Base-by-base conservation (phyloP, 176 grass and related monocot species). In the Zea luxurians region DNA sequence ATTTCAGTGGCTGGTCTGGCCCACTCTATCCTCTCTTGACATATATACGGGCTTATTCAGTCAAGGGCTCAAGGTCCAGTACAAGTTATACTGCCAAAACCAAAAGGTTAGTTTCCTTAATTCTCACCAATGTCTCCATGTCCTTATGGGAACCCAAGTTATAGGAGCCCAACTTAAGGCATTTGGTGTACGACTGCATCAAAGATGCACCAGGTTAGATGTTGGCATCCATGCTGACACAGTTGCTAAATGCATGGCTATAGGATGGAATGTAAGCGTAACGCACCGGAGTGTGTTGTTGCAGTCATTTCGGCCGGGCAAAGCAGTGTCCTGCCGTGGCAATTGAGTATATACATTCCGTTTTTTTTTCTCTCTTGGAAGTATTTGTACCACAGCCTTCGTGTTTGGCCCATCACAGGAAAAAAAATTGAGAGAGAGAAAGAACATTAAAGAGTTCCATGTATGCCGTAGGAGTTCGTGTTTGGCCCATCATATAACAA, bases 121-220 rank as follows among this genome's bases (percentile, higher is more conserved):
- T 7, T 5, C 53, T 13, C 46, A 41, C 11, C 55, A 75, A 8
- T 34, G 46, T 47, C 46, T 63, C 46, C 58, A 64, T 71, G 55
- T 75, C 64, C 21, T 87, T 42, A 27, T 27, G 27, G 27, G 27
- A 11, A 64, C 45, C 91, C 94, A 84, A 97, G 76, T 94, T 94
- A 77, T 92, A 97, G 40, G 94, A 94, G 48, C 94, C 94, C 57
- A 97, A 84, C 37, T 97, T 97, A 59, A 97, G 86, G 80, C 94
- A 97, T 73, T 88, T 97, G 15, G 80, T 78, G 91, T 94, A 70
- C 91, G 78, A 44, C 94, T 97, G 73, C 86, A 82, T 81, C 5
- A 64, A 83, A 78, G 68, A 74, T 76, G 78, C 45, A 81, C 41
- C 18, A 10, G 16, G 64, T 81, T 41, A 89, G 49, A 64, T 70